Base-by-base conservation (phyloP, 257 asterid species). In the Nicotiana undulata region DNA sequence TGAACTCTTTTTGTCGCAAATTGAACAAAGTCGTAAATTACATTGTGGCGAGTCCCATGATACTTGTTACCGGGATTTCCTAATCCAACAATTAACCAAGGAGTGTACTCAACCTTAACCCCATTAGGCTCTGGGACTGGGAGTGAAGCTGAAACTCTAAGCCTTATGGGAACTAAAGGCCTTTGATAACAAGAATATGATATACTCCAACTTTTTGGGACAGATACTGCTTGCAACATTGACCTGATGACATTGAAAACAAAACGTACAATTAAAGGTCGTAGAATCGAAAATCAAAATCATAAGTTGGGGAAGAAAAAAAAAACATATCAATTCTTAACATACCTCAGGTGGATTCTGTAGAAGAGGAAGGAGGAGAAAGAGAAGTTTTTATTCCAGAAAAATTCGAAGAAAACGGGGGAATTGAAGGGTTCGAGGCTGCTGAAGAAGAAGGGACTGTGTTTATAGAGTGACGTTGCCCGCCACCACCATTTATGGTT, bases 41-140 rank as follows among this genome's bases (percentile, higher is more conserved):
- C 99, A 87, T 94, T 96, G 88, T 96, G 99, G 17, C 98, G 97
- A 5, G 99, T 94, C 70, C 98, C 99, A n/a, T 94, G 92, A 84
- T 92, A 96, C 85, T 91, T 94, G 89, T 89, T 91, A 49, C 98
- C 99, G 0, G 98, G 99, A 82, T 96, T 94, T n/a, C 99, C 99
- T 83, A 96, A 90, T 24, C 98, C 99, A n/a, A 90, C 98, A 88
- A 96, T 89, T 77, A 96, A 88, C 99, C 98, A 96, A 1, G 98
- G 98, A 63, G 99, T 96, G 87, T 89, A 96, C 88, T 96, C 99
- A 49, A 83, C 86, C 74, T 90, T 91, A 59, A 83, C 85, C 60
- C 88, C 95, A 84, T 89, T 89, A 44, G 91, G 85, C 52, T 82
- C 87, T 3, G 87, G 83, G 80, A 88, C 87, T 3, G 87, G 83